Evolutionary conservation across 1,284 basidiomycete species (phyloP).

Genomic region (Wolfiporia cocos): DNA sequence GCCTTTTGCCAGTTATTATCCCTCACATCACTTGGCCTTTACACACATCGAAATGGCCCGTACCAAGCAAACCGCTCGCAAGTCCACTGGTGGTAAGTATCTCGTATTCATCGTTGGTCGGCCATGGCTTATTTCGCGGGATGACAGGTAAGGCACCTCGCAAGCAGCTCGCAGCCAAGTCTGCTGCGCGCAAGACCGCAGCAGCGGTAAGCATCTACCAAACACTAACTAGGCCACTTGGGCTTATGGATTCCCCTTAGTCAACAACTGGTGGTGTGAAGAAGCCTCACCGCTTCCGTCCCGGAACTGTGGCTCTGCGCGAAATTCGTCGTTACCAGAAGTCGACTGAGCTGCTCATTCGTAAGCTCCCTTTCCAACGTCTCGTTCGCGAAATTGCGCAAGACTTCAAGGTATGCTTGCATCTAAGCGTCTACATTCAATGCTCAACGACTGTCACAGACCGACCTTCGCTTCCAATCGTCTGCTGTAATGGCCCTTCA

Average conservation of each 20-base stretch:
- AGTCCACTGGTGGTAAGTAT: conserved; percentile 72
- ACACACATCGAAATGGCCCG: conserved; percentile 35
- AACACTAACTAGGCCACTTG: too few relatives aligned
- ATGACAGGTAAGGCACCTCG: conserved; percentile 57
- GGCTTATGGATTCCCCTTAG: too few relatives aligned
- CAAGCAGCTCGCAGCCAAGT: conserved; percentile 67
- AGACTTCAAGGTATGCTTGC: conserved; percentile 58
- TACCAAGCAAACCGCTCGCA: conserved; percentile 80
- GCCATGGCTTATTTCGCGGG: too few relatives aligned
- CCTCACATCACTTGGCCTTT: background rate
- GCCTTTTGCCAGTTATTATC: background rate
- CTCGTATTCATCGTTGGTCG: too few relatives aligned
- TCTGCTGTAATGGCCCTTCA: conserved; percentile 73
- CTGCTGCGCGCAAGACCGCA: conserved; percentile 38
- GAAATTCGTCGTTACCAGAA: conserved; percentile 85
- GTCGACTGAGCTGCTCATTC: conserved; percentile 74
- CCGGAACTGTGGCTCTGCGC: conserved; percentile 75
- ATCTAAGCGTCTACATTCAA: background rate
- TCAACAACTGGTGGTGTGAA: conserved; percentile 68
- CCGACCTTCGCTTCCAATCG: conserved; percentile 72
- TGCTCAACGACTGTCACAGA: conserved; percentile 44
- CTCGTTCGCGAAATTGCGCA: conserved; percentile 71
- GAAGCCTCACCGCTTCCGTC: conserved; percentile 68
- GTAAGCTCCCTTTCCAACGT: conserved; percentile 76
- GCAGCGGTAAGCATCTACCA: conserved; percentile 8